Conservation (phyloP, 2,329 filamentous ascomycete species). For the Metarhizium anisopliae region DNA sequence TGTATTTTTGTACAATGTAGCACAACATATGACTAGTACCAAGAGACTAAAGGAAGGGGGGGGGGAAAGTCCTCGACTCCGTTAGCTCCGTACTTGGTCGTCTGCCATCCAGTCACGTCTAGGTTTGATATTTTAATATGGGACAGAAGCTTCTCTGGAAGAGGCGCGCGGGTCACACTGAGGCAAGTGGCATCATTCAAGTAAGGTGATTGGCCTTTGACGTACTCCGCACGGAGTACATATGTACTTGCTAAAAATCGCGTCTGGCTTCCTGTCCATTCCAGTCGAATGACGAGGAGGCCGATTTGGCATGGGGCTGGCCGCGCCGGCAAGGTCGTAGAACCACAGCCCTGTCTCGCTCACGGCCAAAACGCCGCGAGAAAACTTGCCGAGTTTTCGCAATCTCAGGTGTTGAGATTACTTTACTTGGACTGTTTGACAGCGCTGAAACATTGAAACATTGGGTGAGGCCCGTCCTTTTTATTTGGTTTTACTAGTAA, state of each 20-base stretch:
- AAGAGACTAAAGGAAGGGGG: too few species aligned
- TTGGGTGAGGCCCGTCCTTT: too few species aligned
- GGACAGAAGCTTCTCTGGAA: neutral
- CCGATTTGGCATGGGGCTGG: neutral
- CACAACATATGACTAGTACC: too few species aligned
- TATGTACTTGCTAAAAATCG: neutral
- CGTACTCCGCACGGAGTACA: too few species aligned
- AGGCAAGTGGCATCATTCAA: neutral
- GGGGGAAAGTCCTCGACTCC: neutral
- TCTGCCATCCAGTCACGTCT: neutral
- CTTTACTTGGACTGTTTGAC: too few species aligned
- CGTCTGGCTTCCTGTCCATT: neutral
- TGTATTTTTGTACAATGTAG: too few species aligned
- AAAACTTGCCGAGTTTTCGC: too few species aligned
- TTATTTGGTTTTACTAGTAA: too few species aligned
- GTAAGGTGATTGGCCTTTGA: neutral
- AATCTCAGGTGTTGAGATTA: too few species aligned
- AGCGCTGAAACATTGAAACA: too few species aligned
- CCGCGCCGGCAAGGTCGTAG: neutral
- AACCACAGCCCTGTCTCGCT: too few species aligned
- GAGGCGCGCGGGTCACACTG: slow-evolving; percentile 1
- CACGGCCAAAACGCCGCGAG: too few species aligned
- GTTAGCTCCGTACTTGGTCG: neutral
- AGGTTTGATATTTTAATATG: neutral
- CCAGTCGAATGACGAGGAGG: neutral